Evolutionary conservation across 805 yeast genomes (phyloP).

Genomic region (Limtongia smithiae): DNA sequence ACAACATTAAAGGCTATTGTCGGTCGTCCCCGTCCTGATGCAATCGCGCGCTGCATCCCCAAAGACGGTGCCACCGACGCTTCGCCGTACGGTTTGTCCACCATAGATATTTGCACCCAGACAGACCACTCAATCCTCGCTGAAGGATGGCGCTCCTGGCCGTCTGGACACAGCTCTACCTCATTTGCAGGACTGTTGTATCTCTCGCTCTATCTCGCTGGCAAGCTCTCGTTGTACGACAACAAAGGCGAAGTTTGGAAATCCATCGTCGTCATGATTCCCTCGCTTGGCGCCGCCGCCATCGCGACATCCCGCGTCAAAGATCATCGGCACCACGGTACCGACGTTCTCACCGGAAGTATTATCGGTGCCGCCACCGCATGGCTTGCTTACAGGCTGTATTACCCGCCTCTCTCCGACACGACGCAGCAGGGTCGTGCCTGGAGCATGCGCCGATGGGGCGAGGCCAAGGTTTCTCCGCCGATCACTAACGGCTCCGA

Average conservation of each 20-base stretch:
- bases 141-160: slow-evolving; percentile 57
- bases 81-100: slow-evolving; percentile 40
- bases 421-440: slow-evolving; percentile 26
- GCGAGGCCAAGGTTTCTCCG: slow-evolving; percentile 34
- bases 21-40: slow-evolving; percentile 91
- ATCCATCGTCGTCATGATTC: slow-evolving; percentile 31
- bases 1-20: slow-evolving; percentile 76
- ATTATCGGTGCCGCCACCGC: slow-evolving; percentile 62
- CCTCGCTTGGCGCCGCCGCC: slow-evolving; percentile 59
- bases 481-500: too few species aligned
- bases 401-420: slow-evolving; percentile 45
- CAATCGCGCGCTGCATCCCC: slow-evolving; percentile 80
- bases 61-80: slow-evolving; percentile 43
- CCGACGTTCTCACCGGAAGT: slow-evolving; percentile 76
- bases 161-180: slow-evolving; percentile 55
- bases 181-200: slow-evolving; percentile 51
- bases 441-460: slow-evolving; percentile 24
- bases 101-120: slow-evolving; percentile 39
- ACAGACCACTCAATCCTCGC: slow-evolving; percentile 33
- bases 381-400: slow-evolving; percentile 51
- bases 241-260: slow-evolving; percentile 33
- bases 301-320: slow-evolving; percentile 84
- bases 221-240: slow-evolving; percentile 46
- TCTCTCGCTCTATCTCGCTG: slow-evolving; percentile 48
- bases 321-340: slow-evolving; percentile 90